Percentiles rank a stretch among this genome's conserved stretches.
Evolutionary conservation across 2,329 filamentous ascomycete species (phyloP).

Genomic region (Atkinsonella texensis): DNA sequence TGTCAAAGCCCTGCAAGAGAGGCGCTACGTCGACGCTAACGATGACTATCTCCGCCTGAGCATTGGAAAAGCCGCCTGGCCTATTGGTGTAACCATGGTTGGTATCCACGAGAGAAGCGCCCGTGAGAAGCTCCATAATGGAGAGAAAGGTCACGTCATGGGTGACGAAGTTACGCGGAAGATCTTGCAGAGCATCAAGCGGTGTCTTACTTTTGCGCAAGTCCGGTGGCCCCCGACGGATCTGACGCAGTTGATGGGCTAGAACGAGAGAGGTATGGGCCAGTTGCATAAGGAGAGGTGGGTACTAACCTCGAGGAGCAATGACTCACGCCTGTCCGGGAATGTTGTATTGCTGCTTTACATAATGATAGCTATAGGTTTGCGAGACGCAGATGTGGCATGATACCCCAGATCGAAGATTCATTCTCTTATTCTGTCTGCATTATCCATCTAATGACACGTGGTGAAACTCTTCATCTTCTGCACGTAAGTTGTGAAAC

Average conservation of each 20-base stretch:
- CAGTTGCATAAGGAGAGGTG: neutral
- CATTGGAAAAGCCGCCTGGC: conserved; percentile 96
- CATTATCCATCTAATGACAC: neutral
- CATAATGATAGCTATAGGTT: neutral
- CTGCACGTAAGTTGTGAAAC: neutral
- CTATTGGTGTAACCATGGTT: conserved; percentile 98
- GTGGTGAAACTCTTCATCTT: neutral
- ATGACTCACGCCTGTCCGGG: neutral
- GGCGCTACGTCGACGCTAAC: conserved; percentile 91
- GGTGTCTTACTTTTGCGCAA: conserved; percentile 92
- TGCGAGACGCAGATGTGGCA: neutral
- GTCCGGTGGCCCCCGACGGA: conserved; percentile 93
- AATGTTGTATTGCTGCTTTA: neutral
- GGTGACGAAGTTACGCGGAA: conserved; percentile 93
- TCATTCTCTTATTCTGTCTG: neutral
- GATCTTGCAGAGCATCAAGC: conserved; percentile 94
- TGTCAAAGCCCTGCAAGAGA: conserved; percentile 77
- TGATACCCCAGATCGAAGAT: neutral
- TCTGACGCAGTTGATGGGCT: conserved; percentile 85
- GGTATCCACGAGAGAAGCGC: conserved; percentile 97
- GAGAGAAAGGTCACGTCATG: conserved; percentile 86
- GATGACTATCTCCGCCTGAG: conserved; percentile 86
- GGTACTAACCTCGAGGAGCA: too few relatives aligned
- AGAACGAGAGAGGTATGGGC: neutral
- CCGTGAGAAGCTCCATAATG: conserved; percentile 86